Evolutionary conservation across 192 early-diverging fungal genomes (phyloP).

Genomic region (Gryganskiella cystojenkinii): DNA sequence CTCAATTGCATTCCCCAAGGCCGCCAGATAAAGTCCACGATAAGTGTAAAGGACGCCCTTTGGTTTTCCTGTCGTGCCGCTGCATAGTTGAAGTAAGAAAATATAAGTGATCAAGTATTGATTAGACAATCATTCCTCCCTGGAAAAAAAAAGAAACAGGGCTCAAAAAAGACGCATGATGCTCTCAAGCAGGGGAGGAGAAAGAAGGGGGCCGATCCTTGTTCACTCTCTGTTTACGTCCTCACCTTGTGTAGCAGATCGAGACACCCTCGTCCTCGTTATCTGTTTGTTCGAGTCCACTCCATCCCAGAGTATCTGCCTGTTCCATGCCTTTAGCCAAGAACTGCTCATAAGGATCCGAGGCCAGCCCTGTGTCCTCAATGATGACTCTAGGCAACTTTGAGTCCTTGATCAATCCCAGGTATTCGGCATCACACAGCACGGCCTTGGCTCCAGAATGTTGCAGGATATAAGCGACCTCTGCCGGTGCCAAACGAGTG

Average conservation of each 20-base stretch:
- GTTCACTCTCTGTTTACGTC: neutral
- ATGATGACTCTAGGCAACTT: conserved; percentile 36
- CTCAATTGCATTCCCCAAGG: conserved; percentile 58
- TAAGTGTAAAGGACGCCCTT: conserved; percentile 67
- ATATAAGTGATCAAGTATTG: neutral
- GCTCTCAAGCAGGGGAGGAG: too few species aligned
- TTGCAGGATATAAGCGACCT: conserved; percentile 67
- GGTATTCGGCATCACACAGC: conserved; percentile 61
- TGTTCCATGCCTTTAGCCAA: conserved; percentile 30
- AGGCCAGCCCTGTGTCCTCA: conserved; percentile 26
- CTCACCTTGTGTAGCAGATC: conserved; percentile 63
- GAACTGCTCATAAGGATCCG: conserved; percentile 63
- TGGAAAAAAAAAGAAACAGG: neutral
- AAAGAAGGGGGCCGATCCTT: too few species aligned
- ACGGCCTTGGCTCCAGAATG: conserved; percentile 61
- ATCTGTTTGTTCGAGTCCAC: conserved; percentile 55
- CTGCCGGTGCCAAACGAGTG: conserved; percentile 58
- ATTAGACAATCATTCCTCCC: neutral
- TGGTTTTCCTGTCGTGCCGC: conserved; percentile 67
- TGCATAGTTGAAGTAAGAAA: conserved; percentile 1
- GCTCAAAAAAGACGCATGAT: neutral
- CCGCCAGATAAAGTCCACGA: conserved; percentile 63
- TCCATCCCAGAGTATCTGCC: conserved; percentile 51
- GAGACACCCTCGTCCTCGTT: conserved; percentile 61
- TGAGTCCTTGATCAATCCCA: conserved; percentile 35